phyloP scores from a whole-genome alignment of 2,329 filamentous ascomycete species.

The Diaporthe amygdali region DNA sequence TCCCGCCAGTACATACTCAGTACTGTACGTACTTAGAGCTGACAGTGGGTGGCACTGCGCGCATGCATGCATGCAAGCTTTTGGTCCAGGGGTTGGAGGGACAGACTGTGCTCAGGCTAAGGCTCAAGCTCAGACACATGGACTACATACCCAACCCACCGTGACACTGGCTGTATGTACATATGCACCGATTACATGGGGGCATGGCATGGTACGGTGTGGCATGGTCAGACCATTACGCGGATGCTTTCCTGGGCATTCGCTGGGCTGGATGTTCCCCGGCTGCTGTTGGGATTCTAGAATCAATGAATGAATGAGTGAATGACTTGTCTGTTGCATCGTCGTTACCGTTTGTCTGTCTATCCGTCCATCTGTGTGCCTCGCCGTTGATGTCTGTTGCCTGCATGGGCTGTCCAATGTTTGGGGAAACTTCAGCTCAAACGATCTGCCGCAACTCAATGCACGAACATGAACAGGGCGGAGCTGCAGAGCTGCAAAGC shows the following conservation, averaged over 20 bases:
- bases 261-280: not conserved
- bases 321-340: not conserved
- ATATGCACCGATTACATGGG: too few species aligned
- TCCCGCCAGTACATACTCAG: too few species aligned
- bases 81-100: too few species aligned
- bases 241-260: not conserved
- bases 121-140: not conserved
- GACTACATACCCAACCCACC: conserved; percentile 9
- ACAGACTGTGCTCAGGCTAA: not conserved
- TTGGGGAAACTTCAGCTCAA: not conserved
- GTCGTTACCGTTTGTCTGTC: not conserved
- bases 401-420: conserved; percentile 1
- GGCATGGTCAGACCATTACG: not conserved
- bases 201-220: not conserved
- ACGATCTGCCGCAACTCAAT: conserved; percentile 6
- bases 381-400: too few species aligned
- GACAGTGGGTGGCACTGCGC: too few species aligned
- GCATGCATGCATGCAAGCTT: not conserved
- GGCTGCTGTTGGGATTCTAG: not conserved
- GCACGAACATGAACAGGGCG: not conserved
- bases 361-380: not conserved
- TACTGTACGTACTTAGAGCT: too few species aligned
- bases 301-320: not conserved
- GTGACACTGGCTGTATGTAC: not conserved
- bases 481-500: not conserved